phyloP scores from a whole-genome alignment of 75 land plant genomes.

The Picea glauca region DNA sequence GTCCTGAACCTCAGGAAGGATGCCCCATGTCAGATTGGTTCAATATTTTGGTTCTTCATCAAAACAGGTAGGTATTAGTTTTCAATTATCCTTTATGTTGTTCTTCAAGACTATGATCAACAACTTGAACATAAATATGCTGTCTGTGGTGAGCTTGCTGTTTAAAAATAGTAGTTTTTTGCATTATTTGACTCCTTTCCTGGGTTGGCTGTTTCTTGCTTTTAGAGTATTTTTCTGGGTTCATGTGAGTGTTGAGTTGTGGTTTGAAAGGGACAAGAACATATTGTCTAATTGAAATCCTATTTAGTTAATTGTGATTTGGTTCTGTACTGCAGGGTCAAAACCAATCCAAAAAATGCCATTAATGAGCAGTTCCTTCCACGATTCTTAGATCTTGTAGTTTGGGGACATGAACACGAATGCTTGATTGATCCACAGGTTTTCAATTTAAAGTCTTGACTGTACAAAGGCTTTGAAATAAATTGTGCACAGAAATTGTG shows the following conservation, averaged over 20 bases:
- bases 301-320: background rate
- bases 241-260: background rate
- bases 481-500: slow-evolving; percentile 4
- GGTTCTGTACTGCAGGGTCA: slow-evolving; percentile 53
- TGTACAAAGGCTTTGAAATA: background rate
- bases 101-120: background rate
- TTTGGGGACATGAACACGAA: slow-evolving; percentile 99
- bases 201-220: background rate
- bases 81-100: background rate
- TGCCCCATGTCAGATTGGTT: slow-evolving; percentile 88
- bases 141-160: background rate
- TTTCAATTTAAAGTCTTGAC: background rate
- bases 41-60: slow-evolving; percentile 95
- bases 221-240: background rate
- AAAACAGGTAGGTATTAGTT: slow-evolving; percentile 65
- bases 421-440: slow-evolving; percentile 97
- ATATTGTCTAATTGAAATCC: background rate
- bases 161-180: background rate
- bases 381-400: slow-evolving; percentile 84
- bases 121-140: background rate
- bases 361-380: slow-evolving; percentile 98
- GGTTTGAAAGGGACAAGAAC: background rate
- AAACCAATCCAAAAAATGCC: slow-evolving; percentile 97
- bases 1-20: slow-evolving; percentile 82
- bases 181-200: background rate